Evolutionary conservation across 768 basidiomycete genomes (phyloP), one percentile per base, ranked within the genome.

Genomic region (Pulveroboletus sp.): DNA sequence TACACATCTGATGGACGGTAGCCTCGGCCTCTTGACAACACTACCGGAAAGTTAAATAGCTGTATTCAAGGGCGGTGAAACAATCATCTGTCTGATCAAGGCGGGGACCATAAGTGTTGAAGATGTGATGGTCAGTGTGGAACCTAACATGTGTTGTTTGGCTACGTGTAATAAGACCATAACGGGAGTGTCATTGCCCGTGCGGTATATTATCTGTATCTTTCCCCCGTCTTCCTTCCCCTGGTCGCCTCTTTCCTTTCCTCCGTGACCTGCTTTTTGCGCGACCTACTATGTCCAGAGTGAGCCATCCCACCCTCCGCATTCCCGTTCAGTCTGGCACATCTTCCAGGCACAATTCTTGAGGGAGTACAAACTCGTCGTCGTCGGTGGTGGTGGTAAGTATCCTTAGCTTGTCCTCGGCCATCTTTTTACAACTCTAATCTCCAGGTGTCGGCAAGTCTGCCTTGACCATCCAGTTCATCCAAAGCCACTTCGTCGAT

Each of bases 361-460:
- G 70, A 78, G 94, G 62, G 95, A 98, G 68, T 98, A 98, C 76
- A 97, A 97, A 77, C 84, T 97, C 51, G 95, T 98, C 56, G 95
- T 98, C 55, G 95, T 97, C 54, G 95, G 95, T 42, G 95, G 95
- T 65, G 95, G 94, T 81, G 94, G 93, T 88, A 46, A 63, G 80
- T 69, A 46, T 55, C 35, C 9, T 72, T 73, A 48, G 71, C 74
- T 53, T 75, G 2, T 14, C 14, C 17, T 22, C 24, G 10, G 6
- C 9, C 34, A 4, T 49, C 39, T 16, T 50, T 45, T 45, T 38
- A 54, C 4, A 8, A 11, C 17, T 30, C 13, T 12, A 20, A 42
- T 20, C 4, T 37, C 20, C 32, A 71, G 71, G 68, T 51, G 70
- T 60, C 50, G 87, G 87, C 30, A 89, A 98, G 78, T 93, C 91